Evolutionary conservation across 345 rosid species (phyloP).

Genomic region (Eucalyptus marginata): DNA sequence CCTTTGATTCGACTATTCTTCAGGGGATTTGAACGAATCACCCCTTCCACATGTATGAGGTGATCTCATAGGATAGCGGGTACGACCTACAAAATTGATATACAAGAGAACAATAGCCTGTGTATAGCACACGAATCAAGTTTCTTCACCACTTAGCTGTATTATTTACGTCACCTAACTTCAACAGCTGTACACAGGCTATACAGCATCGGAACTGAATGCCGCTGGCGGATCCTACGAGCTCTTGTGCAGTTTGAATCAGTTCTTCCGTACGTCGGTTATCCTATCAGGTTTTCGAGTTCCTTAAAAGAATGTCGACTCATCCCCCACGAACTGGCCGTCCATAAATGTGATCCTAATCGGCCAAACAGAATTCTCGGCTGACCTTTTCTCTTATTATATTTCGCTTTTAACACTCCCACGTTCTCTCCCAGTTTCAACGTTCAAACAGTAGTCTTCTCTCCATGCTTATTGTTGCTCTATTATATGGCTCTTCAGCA

Average conservation of each 20-base stretch:
- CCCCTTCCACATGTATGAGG: background rate
- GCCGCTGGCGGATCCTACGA: background rate
- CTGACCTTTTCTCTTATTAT: background rate
- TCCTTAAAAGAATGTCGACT: slow-evolving; percentile 1
- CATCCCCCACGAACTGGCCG: slow-evolving; percentile 34
- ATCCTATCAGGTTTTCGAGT: slow-evolving; percentile 10
- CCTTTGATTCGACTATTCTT: background rate
- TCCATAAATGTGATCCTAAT: background rate
- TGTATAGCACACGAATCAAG: background rate
- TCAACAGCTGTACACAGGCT: background rate
- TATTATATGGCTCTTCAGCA: background rate
- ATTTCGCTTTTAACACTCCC: slow-evolving; percentile 6
- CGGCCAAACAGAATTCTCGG: background rate
- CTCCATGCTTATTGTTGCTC: background rate
- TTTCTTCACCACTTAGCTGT: background rate
- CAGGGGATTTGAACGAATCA: background rate
- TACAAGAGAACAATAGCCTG: background rate
- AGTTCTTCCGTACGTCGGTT: background rate
- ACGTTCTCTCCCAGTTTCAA: slow-evolving; percentile 21
- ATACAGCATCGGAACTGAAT: background rate
- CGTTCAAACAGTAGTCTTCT: background rate
- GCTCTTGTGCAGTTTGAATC: background rate
- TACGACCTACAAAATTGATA: background rate
- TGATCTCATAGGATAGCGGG: background rate
- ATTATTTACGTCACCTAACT: background rate